Evolutionary conservation across 2,329 filamentous ascomycete species (phyloP).

Genomic region (Penicillium sp.): DNA sequence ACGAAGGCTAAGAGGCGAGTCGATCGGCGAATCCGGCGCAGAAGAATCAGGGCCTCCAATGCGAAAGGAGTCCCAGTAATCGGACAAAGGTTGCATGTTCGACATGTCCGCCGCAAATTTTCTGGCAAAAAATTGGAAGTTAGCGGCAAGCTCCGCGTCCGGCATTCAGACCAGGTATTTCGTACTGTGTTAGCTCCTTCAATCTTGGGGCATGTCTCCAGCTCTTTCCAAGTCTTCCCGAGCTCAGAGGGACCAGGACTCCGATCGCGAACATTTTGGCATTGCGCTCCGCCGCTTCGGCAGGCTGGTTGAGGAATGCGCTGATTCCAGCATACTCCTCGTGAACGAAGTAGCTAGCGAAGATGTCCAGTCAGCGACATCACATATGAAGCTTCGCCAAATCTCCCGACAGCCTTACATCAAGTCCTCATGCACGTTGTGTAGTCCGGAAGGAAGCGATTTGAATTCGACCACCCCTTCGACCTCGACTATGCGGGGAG

Average conservation of each 20-base stretch:
- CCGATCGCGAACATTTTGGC: conserved; percentile 93
- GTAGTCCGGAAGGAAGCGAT: conserved; percentile 87
- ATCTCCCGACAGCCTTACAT: conserved; percentile 45
- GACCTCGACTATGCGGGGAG: conserved; percentile 54
- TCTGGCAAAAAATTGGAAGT: conserved; percentile 29
- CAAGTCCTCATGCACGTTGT: conserved; percentile 83
- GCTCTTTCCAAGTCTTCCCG: conserved; percentile 79
- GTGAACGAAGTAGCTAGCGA: conserved; percentile 82
- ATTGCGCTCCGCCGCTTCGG: conserved; percentile 76
- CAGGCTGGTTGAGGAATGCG: conserved; percentile 83
- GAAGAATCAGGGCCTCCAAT: conserved; percentile 41
- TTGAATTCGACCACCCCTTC: conserved; percentile 95
- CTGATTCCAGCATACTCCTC: conserved; percentile 82
- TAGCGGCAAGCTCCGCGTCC: conserved; percentile 4
- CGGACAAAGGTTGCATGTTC: conserved; percentile 65
- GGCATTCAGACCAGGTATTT: conserved; percentile 3
- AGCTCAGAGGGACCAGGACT: conserved; percentile 80
- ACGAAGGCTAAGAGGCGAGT: conserved; percentile 53
- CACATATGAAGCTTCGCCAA: neutral
- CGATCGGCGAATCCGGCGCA: conserved; percentile 52
- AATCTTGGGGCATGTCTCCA: conserved; percentile 84
- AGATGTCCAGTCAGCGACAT: conserved; percentile 11
- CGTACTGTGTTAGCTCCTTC: conserved; percentile 71
- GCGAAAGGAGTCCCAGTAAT: conserved; percentile 70
- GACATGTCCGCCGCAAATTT: conserved; percentile 65